These are phyloP conservation scores for Pythium myriotylum DNA, from an alignment of 352 stramenopile genomes.

Conservation along the genomic window DNA sequence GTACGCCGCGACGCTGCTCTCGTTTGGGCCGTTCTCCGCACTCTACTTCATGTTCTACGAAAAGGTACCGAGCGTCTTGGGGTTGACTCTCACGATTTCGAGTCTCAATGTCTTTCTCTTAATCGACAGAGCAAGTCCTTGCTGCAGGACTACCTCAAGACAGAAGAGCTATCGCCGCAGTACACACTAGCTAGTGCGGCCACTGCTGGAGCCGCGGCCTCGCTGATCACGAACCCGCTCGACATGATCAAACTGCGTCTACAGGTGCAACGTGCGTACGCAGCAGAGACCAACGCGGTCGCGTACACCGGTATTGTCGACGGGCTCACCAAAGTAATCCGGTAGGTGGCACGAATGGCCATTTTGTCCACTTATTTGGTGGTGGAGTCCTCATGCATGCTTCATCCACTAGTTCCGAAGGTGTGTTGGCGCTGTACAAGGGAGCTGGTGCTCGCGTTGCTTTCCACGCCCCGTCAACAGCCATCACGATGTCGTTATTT, in stretches of 20 bases:
- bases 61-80: no score
- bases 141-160: conserved; percentile 41
- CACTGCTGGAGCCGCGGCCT: conserved; percentile 88
- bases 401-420: conserved; percentile 64
- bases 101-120: no score
- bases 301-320: conserved; percentile 84
- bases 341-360: conserved; percentile 32
- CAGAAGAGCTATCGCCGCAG: conserved; percentile 51
- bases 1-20: conserved; percentile 95
- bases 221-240: conserved; percentile 96
- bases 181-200: conserved; percentile 76
- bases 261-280: conserved; percentile 64
- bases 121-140: conserved; percentile 69
- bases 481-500: conserved; percentile 97
- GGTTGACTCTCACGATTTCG: no score
- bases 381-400: not conserved
- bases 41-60: conserved; percentile 99
- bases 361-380: not conserved
- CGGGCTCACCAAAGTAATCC: conserved; percentile 81
- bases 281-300: conserved; percentile 29
- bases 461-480: conserved; percentile 95
- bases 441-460: conserved; percentile 93
- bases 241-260: conserved; percentile 97
- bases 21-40: conserved; percentile 97
- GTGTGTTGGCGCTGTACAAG: conserved; percentile 92